Percentiles rank a stretch among this genome's conserved stretches.
These are phyloP conservation scores for Melampsora abietis-canadensis DNA, from an alignment of 1,284 basidiomycete species.

Conservation along the genomic window DNA sequence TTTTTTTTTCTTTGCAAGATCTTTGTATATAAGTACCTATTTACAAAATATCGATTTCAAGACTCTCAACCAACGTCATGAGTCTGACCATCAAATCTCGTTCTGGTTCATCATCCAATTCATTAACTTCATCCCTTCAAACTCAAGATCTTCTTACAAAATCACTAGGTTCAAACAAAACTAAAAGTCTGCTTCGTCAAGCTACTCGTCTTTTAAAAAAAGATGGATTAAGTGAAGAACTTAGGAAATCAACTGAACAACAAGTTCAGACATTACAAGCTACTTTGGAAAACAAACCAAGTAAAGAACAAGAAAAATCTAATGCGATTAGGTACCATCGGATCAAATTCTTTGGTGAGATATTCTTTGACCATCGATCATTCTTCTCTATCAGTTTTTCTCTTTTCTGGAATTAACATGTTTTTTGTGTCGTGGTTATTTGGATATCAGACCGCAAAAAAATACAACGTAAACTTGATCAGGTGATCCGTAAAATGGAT, in stretches of 20 bases:
- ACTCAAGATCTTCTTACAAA: not conserved
- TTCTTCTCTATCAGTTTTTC: too few relatives aligned
- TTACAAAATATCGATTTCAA: too few relatives aligned
- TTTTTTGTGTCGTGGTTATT: not conserved
- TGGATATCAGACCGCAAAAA: constrained; percentile 28
- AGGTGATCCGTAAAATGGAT: constrained; percentile 15
- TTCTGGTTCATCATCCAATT: not conserved
- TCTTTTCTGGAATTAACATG: too few relatives aligned
- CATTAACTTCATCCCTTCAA: not conserved
- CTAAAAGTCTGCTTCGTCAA: constrained; percentile 43
- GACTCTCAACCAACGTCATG: too few relatives aligned
- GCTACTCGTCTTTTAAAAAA: constrained; percentile 30
- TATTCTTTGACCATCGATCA: not conserved
- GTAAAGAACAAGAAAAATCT: constrained; percentile 30
- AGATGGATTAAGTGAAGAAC: constrained; percentile 17
- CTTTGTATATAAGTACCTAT: too few relatives aligned
- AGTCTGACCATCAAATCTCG: not conserved
- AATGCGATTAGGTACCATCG: constrained; percentile 40
- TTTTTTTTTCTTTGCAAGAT: too few relatives aligned
- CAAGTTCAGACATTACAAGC: constrained; percentile 21
- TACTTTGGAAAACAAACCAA: constrained; percentile 1
- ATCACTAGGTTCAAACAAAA: constrained; percentile 10
- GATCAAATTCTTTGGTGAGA: constrained; percentile 39
- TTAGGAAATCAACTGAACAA: constrained; percentile 15
- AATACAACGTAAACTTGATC: constrained; percentile 23